Conservation (phyloP, 495 filamentous ascomycete genomes). For the Hyaloscypha bicolor region DNA sequence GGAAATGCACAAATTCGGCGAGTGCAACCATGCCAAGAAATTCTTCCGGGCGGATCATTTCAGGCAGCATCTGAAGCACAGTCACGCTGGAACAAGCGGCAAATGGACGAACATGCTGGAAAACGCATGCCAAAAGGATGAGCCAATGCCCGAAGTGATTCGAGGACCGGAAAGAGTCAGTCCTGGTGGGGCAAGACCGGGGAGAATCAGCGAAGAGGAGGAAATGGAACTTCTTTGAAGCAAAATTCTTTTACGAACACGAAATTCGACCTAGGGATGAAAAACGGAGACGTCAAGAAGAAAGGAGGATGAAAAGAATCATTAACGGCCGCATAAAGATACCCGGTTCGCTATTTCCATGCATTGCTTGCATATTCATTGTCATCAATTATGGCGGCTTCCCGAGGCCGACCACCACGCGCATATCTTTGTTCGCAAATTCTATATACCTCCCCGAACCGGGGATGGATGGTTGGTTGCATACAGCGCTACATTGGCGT, state of each 20-base stretch:
- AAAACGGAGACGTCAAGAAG: background rate
- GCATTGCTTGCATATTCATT: conserved; percentile 33
- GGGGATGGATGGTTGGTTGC: conserved; percentile 1
- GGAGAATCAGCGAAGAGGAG: conserved; percentile 32
- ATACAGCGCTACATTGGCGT: conserved; percentile 26
- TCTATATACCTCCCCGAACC: conserved; percentile 9
- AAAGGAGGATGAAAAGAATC: conserved; percentile 13
- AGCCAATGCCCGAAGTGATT: conserved; percentile 46
- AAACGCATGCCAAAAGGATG: conserved; percentile 95
- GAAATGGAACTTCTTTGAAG: conserved; percentile 25
- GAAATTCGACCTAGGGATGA: background rate
- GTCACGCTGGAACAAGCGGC: conserved; percentile 92
- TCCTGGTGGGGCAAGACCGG: conserved; percentile 27
- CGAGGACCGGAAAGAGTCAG: conserved; percentile 29
- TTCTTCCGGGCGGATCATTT: conserved; percentile 98
- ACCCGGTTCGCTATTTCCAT: conserved; percentile 31
- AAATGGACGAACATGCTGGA: conserved; percentile 99
- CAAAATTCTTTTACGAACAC: background rate
- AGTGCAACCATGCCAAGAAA: conserved; percentile 98
- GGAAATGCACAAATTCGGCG: conserved; percentile 91
- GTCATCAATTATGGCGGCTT: conserved; percentile 20
- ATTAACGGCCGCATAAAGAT: conserved; percentile 32
- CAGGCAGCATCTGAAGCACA: conserved; percentile 97
- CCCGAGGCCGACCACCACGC: conserved; percentile 1
- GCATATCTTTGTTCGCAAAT: conserved; percentile 6